Evolutionary conservation across 208 protist genomes (phyloP).

Genomic region (Acanthamoeba lugdunensis): DNA sequence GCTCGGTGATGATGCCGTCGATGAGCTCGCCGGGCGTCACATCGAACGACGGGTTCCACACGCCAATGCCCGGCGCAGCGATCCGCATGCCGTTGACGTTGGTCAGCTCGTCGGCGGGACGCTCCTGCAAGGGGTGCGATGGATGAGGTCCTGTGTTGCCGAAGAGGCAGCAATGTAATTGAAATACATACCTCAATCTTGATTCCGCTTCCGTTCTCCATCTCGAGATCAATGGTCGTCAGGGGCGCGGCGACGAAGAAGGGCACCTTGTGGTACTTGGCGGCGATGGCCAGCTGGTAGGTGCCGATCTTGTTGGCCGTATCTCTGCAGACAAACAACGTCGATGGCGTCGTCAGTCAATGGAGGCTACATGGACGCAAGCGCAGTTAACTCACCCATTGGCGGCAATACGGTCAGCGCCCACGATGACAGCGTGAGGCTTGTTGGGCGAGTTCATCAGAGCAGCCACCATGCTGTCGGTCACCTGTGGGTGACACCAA

Average conservation of each 20-base stretch:
- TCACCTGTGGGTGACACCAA: conserved; percentile 73
- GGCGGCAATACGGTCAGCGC: conserved; percentile 85
- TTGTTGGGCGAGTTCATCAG: conserved; percentile 77
- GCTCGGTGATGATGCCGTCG: conserved; percentile 85
- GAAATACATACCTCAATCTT: conserved; percentile 83
- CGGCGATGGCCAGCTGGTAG: conserved; percentile 80
- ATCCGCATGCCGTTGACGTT: conserved; percentile 84
- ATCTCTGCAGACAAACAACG: conserved; percentile 69
- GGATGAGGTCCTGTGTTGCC: conserved; percentile 76
- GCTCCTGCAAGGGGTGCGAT: conserved; percentile 82
- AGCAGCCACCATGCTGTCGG: conserved; percentile 79
- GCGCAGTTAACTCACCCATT: conserved; percentile 74
- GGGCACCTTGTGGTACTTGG: conserved; percentile 80
- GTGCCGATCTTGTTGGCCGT: conserved; percentile 86
- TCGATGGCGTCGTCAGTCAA: no score
- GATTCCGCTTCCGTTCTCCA: conserved; percentile 89
- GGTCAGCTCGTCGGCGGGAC: conserved; percentile 91
- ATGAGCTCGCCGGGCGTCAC: conserved; percentile 94
- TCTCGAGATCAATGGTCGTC: conserved; percentile 86
- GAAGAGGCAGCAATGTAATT: background rate
- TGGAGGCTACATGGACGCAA: background rate
- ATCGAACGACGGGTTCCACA: conserved; percentile 97
- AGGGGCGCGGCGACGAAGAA: conserved; percentile 82
- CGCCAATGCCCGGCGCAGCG: conserved; percentile 89
- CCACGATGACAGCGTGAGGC: conserved; percentile 78